Evolutionary conservation across 106 monocot genomes (phyloP).

Genomic region (Apostasia shenzhenica): DNA sequence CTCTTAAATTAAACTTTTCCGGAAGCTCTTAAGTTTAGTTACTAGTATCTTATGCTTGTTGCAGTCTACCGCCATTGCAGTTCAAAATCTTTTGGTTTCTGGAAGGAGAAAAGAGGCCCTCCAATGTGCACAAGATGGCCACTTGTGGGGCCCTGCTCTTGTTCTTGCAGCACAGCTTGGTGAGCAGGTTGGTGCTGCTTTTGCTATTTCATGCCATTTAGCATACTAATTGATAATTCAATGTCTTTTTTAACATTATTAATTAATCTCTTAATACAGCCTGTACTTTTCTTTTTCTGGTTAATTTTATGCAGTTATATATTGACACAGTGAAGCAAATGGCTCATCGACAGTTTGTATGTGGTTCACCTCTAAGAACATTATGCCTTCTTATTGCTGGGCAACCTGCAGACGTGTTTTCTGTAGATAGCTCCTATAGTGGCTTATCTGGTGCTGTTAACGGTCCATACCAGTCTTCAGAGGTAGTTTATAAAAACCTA

Average conservation of each 20-base stretch:
- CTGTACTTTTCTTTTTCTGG: not conserved
- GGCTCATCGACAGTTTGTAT: conserved; percentile 76
- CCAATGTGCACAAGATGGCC: conserved; percentile 89
- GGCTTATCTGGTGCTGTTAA: conserved; percentile 23
- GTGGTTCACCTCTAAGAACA: conserved; percentile 88
- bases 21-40: not conserved
- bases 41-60: not conserved
- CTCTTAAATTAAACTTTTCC: conserved; percentile 1
- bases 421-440: conserved; percentile 23
- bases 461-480: conserved; percentile 28
- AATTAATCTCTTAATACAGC: not conserved
- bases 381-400: conserved; percentile 95
- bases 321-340: conserved; percentile 93
- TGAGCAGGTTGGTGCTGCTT: conserved; percentile 51
- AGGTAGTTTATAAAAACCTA: conserved; percentile 32
- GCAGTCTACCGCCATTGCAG: conserved; percentile 68
- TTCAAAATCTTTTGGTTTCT: conserved; percentile 88
- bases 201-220: conserved; percentile 1
- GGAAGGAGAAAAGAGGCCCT: conserved; percentile 97
- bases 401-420: conserved; percentile 93
- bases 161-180: conserved; percentile 94
- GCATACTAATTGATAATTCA: not conserved
- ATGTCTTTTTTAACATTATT: not conserved
- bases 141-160: conserved; percentile 94
- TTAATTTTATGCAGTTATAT: conserved; percentile 68